These are phyloP conservation scores for Neltuma alba DNA, from an alignment of 306 rosid species.

Conservation along the genomic window DNA sequence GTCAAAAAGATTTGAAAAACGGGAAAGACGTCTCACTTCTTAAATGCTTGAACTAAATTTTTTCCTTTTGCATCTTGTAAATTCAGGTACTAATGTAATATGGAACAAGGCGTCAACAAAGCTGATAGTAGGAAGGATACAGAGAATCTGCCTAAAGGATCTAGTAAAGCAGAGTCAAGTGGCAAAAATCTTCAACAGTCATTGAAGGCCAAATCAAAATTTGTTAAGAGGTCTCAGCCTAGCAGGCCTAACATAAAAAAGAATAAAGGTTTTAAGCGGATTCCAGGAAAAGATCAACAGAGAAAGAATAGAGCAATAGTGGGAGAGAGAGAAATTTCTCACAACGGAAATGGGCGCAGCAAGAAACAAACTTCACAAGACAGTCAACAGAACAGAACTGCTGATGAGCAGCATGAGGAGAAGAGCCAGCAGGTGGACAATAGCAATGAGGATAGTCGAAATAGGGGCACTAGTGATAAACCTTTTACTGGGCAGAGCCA, in stretches of 20 bases:
- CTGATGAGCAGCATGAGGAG: constrained; percentile 35
- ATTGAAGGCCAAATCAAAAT: constrained; percentile 58
- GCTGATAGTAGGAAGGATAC: constrained; percentile 31
- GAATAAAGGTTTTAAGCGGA: not conserved
- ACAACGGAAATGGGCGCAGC: constrained; percentile 34
- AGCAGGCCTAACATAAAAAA: constrained; percentile 34
- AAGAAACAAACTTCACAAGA: constrained; percentile 34
- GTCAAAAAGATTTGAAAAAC: not conserved
- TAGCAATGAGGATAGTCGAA: constrained; percentile 35
- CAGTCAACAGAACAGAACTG: constrained; percentile 25
- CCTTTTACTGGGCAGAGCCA: not conserved
- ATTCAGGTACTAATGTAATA: constrained; percentile 1
- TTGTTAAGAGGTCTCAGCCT: constrained; percentile 53
- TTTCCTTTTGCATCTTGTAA: not conserved
- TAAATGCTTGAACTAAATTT: not conserved
- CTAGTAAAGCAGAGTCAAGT: constrained; percentile 41
- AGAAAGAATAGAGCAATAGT: constrained; percentile 32
- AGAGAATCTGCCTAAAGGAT: constrained; percentile 38
- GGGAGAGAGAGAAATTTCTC: constrained; percentile 37
- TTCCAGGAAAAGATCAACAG: constrained; percentile 27
- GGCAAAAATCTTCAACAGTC: constrained; percentile 41
- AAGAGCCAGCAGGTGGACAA: constrained; percentile 41
- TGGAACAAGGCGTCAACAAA: constrained; percentile 46
- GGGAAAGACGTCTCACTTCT: not conserved
- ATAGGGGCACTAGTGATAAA: constrained; percentile 28